These are phyloP conservation scores for Aureobasidium melanogenum DNA, from an alignment of 2,329 filamentous ascomycete species.

Conservation along the genomic window DNA sequence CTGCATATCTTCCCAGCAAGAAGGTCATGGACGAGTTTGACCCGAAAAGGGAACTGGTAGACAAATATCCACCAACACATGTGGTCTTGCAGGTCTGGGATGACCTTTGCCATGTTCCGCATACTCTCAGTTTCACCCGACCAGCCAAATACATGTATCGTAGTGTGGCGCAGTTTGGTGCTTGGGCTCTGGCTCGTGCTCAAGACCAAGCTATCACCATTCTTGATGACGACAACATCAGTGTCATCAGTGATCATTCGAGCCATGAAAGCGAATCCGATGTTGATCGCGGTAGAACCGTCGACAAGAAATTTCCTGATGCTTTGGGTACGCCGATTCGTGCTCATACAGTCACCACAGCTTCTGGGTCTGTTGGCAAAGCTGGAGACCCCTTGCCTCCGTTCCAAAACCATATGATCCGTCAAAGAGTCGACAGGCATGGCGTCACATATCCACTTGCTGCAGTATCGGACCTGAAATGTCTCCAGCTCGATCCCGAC, in stretches of 20 bases:
- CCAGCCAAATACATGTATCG: conserved; percentile 96
- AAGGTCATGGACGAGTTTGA: conserved; percentile 55
- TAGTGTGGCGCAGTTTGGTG: conserved; percentile 83
- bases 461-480: conserved; percentile 53
- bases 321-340: conserved; percentile 16
- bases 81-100: conserved; percentile 97
- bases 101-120: conserved; percentile 82
- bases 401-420: conserved; percentile 83
- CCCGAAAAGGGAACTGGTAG: conserved; percentile 43
- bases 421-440: conserved; percentile 73
- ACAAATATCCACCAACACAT: conserved; percentile 70
- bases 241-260: conserved; percentile 53
- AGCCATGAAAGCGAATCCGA: conserved; percentile 21
- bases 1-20: conserved; percentile 62
- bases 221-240: conserved; percentile 66
- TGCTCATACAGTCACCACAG: conserved; percentile 5
- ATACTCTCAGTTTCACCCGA: conserved; percentile 90
- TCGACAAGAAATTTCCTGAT: conserved; percentile 9
- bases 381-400: conserved; percentile 74
- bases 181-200: conserved; percentile 78
- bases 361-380: conserved; percentile 55
- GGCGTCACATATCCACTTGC: conserved; percentile 64
- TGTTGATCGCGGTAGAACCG: conserved; percentile 1
- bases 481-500: conserved; percentile 54
- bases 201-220: conserved; percentile 76